Evolutionary conservation across 108 stramenopile species (phyloP).

Genomic region (Stephanodiscus minutulus): DNA sequence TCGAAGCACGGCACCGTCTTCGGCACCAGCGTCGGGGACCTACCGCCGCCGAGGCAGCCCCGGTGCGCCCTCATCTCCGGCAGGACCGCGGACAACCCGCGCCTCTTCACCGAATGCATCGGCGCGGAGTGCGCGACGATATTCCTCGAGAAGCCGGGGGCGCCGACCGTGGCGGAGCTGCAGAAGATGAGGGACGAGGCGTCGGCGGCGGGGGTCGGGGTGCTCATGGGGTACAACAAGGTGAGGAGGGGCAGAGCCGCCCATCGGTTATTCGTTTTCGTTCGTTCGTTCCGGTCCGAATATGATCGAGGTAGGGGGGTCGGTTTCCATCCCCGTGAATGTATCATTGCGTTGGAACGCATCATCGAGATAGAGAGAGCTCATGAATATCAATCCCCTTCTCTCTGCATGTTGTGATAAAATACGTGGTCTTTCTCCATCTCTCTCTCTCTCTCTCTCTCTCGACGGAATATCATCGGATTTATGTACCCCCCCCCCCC

Average conservation of each 20-base stretch:
- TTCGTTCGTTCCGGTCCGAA: not conserved
- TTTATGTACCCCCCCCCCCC: too few relatives aligned
- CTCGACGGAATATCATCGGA: too few relatives aligned
- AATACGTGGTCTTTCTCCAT: too few relatives aligned
- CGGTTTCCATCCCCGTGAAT: too few relatives aligned
- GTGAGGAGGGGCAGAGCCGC: slow-evolving; percentile 18
- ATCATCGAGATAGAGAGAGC: too few relatives aligned
- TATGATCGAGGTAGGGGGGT: too few relatives aligned
- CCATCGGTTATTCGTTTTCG: not conserved
- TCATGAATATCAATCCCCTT: too few relatives aligned
- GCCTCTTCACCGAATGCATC: slow-evolving; percentile 82
- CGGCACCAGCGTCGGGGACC: slow-evolving; percentile 59
- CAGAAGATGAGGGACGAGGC: slow-evolving; percentile 74
- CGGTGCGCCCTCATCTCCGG: slow-evolving; percentile 84
- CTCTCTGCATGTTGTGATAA: too few relatives aligned
- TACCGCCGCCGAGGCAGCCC: slow-evolving; percentile 72
- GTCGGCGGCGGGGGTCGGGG: slow-evolving; percentile 74
- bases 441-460: not conserved
- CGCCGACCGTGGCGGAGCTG: slow-evolving; percentile 84
- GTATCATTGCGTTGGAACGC: too few relatives aligned
- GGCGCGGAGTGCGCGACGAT: slow-evolving; percentile 68
- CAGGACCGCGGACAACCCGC: slow-evolving; percentile 90
- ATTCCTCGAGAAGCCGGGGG: slow-evolving; percentile 92
- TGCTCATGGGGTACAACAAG: slow-evolving; percentile 93
- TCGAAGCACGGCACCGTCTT: slow-evolving; percentile 66